phyloP scores from a whole-genome alignment of 306 rosid genomes.

The Rosa rugosa region DNA sequence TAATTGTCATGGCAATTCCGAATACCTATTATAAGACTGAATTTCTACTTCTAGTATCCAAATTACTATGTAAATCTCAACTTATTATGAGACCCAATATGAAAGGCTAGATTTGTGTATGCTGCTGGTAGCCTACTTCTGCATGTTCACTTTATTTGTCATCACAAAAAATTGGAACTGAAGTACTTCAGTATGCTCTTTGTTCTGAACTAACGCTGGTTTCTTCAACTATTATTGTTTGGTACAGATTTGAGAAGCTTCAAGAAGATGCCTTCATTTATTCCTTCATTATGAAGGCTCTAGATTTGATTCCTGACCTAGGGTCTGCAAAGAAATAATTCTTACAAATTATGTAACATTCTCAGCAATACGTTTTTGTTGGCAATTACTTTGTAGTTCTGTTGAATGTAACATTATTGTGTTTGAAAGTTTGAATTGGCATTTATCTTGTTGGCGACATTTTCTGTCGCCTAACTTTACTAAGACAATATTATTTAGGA shows the following conservation, averaged over 20 bases:
- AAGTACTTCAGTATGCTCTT: neutral
- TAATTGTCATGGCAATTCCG: neutral
- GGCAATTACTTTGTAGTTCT: neutral
- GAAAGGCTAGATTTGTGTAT: neutral
- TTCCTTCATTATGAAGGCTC: constrained; percentile 56
- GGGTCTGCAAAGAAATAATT: neutral
- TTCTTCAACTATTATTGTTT: neutral
- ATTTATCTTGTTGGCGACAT: no score
- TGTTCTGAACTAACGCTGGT: constrained; percentile 10
- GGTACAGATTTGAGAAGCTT: constrained; percentile 82
- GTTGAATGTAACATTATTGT: neutral
- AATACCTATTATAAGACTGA: neutral
- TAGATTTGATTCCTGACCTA: constrained; percentile 43
- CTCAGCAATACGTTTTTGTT: neutral
- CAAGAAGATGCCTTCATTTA: constrained; percentile 79
- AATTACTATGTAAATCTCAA: neutral
- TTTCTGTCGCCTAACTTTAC: no score
- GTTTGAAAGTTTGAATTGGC: no score
- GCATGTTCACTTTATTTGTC: neutral
- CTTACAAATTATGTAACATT: neutral
- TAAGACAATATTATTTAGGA: no score
- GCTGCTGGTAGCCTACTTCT: neutral
- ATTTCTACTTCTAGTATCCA: neutral
- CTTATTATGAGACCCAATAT: neutral
- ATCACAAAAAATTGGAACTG: neutral